Percentiles rank a stretch among this genome's conserved stretches.
phyloP scores from a whole-genome alignment of 192 early-diverging fungal species.

The Coemansia sp. region DNA sequence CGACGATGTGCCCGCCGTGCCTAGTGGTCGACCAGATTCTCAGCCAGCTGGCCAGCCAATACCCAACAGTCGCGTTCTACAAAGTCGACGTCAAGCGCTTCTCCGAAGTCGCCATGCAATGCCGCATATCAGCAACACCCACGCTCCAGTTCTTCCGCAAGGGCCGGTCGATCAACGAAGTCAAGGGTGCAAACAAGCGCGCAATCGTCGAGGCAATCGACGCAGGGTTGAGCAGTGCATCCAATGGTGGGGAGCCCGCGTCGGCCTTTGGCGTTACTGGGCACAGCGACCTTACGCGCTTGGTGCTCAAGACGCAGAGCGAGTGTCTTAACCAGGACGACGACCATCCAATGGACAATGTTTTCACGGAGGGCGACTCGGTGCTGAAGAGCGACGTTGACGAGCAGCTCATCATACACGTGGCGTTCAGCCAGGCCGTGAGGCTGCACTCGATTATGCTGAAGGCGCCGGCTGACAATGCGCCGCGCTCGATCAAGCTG shows the following conservation, averaged over 20 bases:
- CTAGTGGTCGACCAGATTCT: conserved; percentile 28
- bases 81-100: conserved; percentile 44
- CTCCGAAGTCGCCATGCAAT: conserved; percentile 34
- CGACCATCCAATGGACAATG: conserved; percentile 70
- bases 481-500: conserved; percentile 84
- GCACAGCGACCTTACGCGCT: conserved; percentile 61
- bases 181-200: conserved; percentile 77
- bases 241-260: conserved; percentile 8
- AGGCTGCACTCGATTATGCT: conserved; percentile 62
- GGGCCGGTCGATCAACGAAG: conserved; percentile 69
- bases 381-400: conserved; percentile 91
- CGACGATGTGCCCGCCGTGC: conserved; percentile 47
- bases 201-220: conserved; percentile 69
- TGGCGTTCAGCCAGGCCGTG: conserved; percentile 84
- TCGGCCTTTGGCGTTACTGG: conserved; percentile 52
- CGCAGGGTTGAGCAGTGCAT: conserved; percentile 14
- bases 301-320: conserved; percentile 67
- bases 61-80: conserved; percentile 38
- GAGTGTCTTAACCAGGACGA: conserved; percentile 86
- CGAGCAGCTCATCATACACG: conserved; percentile 86
- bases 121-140: conserved; percentile 42
- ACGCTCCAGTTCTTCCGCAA: conserved; percentile 65
- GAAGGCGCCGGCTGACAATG: conserved; percentile 58
- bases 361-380: conserved; percentile 68
- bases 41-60: conserved; percentile 14